Evolutionary conservation across 2,329 filamentous ascomycete genomes (phyloP).

Genomic region (Sclerotinia trifoliorum): DNA sequence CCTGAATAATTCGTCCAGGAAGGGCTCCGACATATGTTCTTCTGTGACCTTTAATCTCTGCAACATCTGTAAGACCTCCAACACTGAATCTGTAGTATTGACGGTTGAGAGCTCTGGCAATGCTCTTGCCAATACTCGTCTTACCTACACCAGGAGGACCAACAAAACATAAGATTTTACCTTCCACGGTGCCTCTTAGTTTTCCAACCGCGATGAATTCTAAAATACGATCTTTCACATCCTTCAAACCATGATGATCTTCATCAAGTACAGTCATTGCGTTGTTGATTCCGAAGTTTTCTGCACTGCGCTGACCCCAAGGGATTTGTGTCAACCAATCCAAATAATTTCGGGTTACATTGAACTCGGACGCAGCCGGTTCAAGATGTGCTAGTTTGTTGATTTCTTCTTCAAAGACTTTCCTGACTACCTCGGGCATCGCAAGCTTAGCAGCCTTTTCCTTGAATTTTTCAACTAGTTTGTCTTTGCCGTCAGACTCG

Average conservation of each 20-base stretch:
- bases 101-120: conserved; percentile 88
- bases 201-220: conserved; percentile 99
- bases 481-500: conserved; percentile 97
- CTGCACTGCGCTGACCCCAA: conserved; percentile 91
- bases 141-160: conserved; percentile 97
- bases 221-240: conserved; percentile 96
- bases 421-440: conserved; percentile 95
- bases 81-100: conserved; percentile 99
- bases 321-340: conserved; percentile 99
- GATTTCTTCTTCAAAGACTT: conserved; percentile 97
- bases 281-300: conserved; percentile 94
- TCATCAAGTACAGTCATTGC: conserved; percentile 89
- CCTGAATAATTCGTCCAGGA: conserved; percentile 95
- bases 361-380: conserved; percentile 95
- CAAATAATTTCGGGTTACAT: conserved; percentile 95
- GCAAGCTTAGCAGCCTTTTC: conserved; percentile 90
- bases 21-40: conserved; percentile 95
- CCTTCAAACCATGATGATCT: conserved; percentile 94
- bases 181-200: conserved; percentile 92
- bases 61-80: conserved; percentile 92
- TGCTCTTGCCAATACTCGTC: conserved; percentile 98
- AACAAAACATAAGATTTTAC: conserved; percentile 97
- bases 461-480: conserved; percentile 95
- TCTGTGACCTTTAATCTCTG: conserved; percentile 97
- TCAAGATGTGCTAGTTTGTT: conserved; percentile 96